A percentile compares a stretch with the other conserved stretches of the same genome.
These are phyloP conservation scores for Toxicodendron radicans DNA, from an alignment of 345 rosid genomes.

Conservation along the genomic window DNA sequence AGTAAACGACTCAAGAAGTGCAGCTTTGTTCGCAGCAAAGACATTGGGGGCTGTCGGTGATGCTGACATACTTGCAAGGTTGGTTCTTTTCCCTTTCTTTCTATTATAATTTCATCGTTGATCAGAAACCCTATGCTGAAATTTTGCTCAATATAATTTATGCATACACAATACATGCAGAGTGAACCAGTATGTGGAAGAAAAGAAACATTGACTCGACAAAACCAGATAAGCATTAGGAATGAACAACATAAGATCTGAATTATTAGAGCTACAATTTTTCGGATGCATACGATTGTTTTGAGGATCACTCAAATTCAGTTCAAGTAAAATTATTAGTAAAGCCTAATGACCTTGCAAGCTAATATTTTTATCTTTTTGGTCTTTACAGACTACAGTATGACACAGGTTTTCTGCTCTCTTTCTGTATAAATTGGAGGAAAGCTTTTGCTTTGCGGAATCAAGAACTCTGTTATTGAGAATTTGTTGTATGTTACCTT, in stretches of 20 bases:
- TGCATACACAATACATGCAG: slow-evolving; percentile 29
- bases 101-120: neutral
- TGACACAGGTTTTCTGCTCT: neutral
- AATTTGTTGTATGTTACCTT: no score
- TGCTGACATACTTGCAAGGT: slow-evolving; percentile 63
- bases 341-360: neutral
- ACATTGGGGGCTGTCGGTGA: slow-evolving; percentile 63
- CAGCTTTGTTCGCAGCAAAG: slow-evolving; percentile 78
- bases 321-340: neutral
- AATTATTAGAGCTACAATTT: neutral
- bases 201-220: slow-evolving; percentile 59
- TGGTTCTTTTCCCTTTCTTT: slow-evolving; percentile 7
- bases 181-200: slow-evolving; percentile 88
- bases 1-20: slow-evolving; percentile 78
- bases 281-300: neutral
- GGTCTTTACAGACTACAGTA: no score
- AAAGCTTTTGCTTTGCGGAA: no score
- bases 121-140: neutral
- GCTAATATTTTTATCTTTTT: neutral
- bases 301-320: neutral
- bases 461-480: no score
- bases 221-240: slow-evolving; percentile 64
- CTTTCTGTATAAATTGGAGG: neutral
- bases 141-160: neutral
- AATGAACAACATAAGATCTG: slow-evolving; percentile 26